Evolutionary conservation across 1,139 yeast genomes (phyloP).

Genomic region (Sugiyamaella xylanicola): DNA sequence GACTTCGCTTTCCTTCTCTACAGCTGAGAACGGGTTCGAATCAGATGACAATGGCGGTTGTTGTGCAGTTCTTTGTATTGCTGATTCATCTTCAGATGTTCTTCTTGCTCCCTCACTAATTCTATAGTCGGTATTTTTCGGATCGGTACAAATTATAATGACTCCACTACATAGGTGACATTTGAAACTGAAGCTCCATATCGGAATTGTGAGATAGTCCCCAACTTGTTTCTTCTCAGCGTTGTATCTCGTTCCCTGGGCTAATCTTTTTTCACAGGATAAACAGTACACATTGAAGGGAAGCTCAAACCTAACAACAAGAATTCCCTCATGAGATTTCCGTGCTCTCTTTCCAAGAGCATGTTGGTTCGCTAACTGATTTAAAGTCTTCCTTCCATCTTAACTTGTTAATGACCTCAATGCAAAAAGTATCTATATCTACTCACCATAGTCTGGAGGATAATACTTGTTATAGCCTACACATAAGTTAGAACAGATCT

Average conservation of each 20-base stretch:
- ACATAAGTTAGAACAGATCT: conserved; percentile 19
- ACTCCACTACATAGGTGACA: conserved; percentile 37
- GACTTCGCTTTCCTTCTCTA: conserved; percentile 28
- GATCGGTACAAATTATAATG: conserved; percentile 41
- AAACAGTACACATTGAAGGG: conserved; percentile 39
- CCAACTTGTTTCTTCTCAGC: conserved; percentile 41
- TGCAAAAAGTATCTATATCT: too few species aligned
- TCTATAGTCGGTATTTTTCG: conserved; percentile 38
- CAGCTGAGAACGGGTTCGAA: conserved; percentile 28
- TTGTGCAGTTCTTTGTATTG: neutral
- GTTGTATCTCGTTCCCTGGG: conserved; percentile 42
- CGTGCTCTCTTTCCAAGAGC: conserved; percentile 36
- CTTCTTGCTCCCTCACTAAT: conserved; percentile 37
- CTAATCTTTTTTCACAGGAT: conserved; percentile 35
- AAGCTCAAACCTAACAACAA: conserved; percentile 41
- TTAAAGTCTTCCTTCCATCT: conserved; percentile 39
- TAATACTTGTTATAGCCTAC: conserved; percentile 41
- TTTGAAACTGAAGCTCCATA: conserved; percentile 39
- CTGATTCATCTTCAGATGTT: conserved; percentile 26
- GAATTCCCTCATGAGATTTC: conserved; percentile 35
- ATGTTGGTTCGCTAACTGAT: conserved; percentile 39
- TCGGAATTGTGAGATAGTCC: conserved; percentile 37
- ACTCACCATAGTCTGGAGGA: conserved; percentile 42
- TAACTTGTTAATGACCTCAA: too few species aligned
- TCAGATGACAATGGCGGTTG: conserved; percentile 29